These are phyloP conservation scores for Sclerotinia glacialis DNA, from an alignment of 2,329 filamentous ascomycete species.

Conservation along the genomic window DNA sequence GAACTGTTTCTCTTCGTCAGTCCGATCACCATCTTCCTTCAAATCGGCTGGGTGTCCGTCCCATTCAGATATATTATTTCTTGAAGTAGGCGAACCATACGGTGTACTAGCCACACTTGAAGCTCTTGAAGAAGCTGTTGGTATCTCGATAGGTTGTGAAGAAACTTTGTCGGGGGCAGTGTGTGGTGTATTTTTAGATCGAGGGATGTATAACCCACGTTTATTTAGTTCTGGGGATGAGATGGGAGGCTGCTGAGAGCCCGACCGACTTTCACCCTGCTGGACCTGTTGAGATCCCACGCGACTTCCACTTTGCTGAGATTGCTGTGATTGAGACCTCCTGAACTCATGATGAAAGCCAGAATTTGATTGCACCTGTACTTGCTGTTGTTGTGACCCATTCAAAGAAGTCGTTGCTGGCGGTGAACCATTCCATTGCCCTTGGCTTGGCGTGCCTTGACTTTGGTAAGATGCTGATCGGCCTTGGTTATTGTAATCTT, in stretches of 20 bases:
- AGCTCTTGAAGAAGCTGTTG: conserved; percentile 13
- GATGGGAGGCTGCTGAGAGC: conserved; percentile 22
- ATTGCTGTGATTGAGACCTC: conserved; percentile 18
- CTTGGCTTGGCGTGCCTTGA: conserved; percentile 6
- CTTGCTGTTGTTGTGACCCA: conserved; percentile 25
- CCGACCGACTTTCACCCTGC: background rate
- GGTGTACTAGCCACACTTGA: conserved; percentile 30
- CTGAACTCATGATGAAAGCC: conserved; percentile 11
- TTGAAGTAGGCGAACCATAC: conserved; percentile 20
- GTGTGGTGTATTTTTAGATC: conserved; percentile 12
- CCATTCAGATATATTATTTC: conserved; percentile 21
- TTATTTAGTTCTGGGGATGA: conserved; percentile 4
- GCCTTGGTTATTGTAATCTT: conserved; percentile 11
- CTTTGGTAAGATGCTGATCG: conserved; percentile 16
- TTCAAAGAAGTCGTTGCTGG: background rate
- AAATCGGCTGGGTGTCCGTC: conserved; percentile 18
- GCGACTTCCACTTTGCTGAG: conserved; percentile 12
- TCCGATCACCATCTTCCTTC: conserved; percentile 25
- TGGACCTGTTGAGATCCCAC: conserved; percentile 15
- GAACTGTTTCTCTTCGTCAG: conserved; percentile 39
- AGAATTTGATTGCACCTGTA: background rate
- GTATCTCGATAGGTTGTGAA: conserved; percentile 15
- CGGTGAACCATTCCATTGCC: conserved; percentile 20
- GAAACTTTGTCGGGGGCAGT: conserved; percentile 17
- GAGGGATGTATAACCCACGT: conserved; percentile 14